Evolutionary conservation across 257 asterid species (phyloP).

Genomic region (Ehretia macrophylla): DNA sequence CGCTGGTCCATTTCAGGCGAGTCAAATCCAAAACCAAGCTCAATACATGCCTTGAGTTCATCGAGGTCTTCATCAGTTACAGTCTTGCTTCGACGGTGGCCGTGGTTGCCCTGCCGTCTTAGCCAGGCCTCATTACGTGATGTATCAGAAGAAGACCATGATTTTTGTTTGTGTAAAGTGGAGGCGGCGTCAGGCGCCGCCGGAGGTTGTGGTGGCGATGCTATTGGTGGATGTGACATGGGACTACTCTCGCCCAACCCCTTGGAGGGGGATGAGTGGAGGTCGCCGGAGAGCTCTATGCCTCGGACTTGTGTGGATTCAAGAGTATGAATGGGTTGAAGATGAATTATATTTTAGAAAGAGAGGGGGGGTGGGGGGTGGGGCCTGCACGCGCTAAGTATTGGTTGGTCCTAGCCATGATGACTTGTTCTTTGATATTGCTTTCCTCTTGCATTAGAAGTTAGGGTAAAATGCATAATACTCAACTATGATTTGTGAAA

Average conservation of each 20-base stretch:
- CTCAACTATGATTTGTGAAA: no score
- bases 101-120: conserved; percentile 40
- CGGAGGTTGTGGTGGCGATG: background rate
- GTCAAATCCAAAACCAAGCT: conserved; percentile 70
- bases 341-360: conserved; percentile 3
- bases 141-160: conserved; percentile 54
- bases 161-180: conserved; percentile 47
- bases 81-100: conserved; percentile 44
- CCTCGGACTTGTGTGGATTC: conserved; percentile 9
- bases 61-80: conserved; percentile 80
- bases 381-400: conserved; percentile 31
- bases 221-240: conserved; percentile 22
- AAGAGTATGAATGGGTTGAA: background rate
- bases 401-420: conserved; percentile 31
- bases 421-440: conserved; percentile 19
- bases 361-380: conserved; percentile 1
- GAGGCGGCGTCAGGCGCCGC: conserved; percentile 6
- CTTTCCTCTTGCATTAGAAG: background rate
- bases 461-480: no score
- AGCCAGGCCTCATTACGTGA: conserved; percentile 75
- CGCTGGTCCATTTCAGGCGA: conserved; percentile 69
- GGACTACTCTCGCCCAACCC: conserved; percentile 34
- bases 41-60: conserved; percentile 74
- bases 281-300: conserved; percentile 23
- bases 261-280: conserved; percentile 44